These are phyloP conservation scores for Aspergillus versicolor DNA, from an alignment of 2,329 filamentous ascomycete genomes.

Conservation along the genomic window DNA sequence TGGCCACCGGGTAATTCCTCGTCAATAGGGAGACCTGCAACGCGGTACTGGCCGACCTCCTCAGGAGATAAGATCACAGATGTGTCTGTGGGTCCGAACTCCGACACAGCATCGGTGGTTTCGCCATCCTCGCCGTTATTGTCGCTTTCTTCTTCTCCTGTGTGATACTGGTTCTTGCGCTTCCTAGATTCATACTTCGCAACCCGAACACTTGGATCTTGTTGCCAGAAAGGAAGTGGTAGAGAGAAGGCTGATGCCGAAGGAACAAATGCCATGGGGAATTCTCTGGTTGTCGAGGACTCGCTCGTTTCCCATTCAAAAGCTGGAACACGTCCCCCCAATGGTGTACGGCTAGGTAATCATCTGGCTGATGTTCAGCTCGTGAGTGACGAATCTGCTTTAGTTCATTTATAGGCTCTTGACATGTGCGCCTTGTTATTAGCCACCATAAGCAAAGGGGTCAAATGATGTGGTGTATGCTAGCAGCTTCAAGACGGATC, in stretches of 20 bases:
- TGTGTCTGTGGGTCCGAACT: constrained; percentile 20
- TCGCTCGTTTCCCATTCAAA: constrained; percentile 8
- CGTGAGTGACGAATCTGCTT: background rate
- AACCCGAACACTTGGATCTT: constrained; percentile 34
- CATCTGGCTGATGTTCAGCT: constrained; percentile 2
- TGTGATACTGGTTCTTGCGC: constrained; percentile 29
- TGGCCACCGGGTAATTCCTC: constrained; percentile 38
- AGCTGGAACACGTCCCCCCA: constrained; percentile 10
- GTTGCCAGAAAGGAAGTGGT: constrained; percentile 38
- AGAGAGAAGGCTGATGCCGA: constrained; percentile 38
- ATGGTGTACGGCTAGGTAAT: constrained; percentile 5
- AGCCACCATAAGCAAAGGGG: background rate
- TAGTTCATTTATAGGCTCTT: background rate
- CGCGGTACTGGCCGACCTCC: constrained; percentile 44
- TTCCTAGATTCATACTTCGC: constrained; percentile 37
- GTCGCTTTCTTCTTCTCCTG: constrained; percentile 27
- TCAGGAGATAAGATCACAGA: constrained; percentile 38
- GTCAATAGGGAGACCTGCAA: constrained; percentile 41
- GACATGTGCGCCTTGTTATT: background rate
- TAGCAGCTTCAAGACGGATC: background rate
- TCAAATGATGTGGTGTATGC: background rate
- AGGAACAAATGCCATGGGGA: constrained; percentile 30
- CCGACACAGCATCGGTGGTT: constrained; percentile 30
- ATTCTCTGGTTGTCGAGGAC: background rate
- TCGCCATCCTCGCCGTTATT: constrained; percentile 23